Evolutionary conservation across 108 stramenopile species (phyloP).

Genomic region (Discostella pseudostelligera): DNA sequence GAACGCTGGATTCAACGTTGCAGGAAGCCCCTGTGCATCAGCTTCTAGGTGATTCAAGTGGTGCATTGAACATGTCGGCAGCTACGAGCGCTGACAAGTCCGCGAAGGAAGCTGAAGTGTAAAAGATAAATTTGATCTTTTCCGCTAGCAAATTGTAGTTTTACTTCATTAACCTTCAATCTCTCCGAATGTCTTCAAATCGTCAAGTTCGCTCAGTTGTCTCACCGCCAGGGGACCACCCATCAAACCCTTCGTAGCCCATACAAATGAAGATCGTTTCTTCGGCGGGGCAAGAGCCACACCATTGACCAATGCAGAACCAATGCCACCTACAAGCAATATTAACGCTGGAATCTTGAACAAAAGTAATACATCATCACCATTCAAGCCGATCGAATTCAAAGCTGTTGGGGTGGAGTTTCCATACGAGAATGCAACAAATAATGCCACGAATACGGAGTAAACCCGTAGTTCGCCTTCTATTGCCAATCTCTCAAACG

Average conservation of each 20-base stretch:
- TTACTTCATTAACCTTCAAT: slow-evolving; percentile 24
- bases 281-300: slow-evolving; percentile 49
- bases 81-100: too few relatives aligned
- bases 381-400: slow-evolving; percentile 25
- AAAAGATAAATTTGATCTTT: too few relatives aligned
- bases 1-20: not conserved
- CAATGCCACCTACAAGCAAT: slow-evolving; percentile 56
- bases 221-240: slow-evolving; percentile 71
- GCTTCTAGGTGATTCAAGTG: not conserved
- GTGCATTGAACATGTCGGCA: not conserved
- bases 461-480: slow-evolving; percentile 51
- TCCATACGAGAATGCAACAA: slow-evolving; percentile 67
- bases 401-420: slow-evolving; percentile 57
- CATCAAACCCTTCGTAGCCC: slow-evolving; percentile 71
- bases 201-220: slow-evolving; percentile 51
- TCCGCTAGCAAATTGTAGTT: too few relatives aligned
- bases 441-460: slow-evolving; percentile 46
- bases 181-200: slow-evolving; percentile 56
- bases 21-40: not conserved
- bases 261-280: slow-evolving; percentile 55
- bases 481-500: slow-evolving; percentile 57
- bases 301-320: slow-evolving; percentile 51
- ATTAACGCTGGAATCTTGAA: slow-evolving; percentile 53
- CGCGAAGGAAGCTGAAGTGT: too few relatives aligned
- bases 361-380: slow-evolving; percentile 22